Evolutionary conservation across 768 basidiomycete species (phyloP).

Genomic region (Sporobolomyces pararoseus): DNA sequence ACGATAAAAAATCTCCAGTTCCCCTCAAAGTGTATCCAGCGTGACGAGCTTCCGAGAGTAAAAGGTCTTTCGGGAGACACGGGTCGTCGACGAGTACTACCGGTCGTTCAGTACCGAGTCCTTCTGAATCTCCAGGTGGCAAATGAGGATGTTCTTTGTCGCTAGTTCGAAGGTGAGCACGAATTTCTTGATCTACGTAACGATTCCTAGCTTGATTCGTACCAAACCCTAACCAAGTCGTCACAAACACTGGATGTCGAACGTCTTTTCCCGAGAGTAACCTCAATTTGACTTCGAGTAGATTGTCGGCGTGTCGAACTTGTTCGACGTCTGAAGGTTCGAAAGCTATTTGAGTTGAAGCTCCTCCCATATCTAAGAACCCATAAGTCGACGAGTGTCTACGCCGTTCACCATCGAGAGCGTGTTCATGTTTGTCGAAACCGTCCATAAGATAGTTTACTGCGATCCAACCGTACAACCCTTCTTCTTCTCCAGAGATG

Average conservation of each 20-base stretch:
- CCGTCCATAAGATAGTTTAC: conserved; percentile 99
- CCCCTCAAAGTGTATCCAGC: conserved; percentile 67
- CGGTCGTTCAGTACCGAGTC: conserved; percentile 23
- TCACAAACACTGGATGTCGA: conserved; percentile 88
- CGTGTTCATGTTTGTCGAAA: conserved; percentile 56
- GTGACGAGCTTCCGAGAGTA: conserved; percentile 59
- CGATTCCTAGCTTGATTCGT: conserved; percentile 95
- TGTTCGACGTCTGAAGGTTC: conserved; percentile 67
- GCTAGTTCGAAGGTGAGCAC: conserved; percentile 28
- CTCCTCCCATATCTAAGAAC: conserved; percentile 98
- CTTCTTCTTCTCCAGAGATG: conserved; percentile 97
- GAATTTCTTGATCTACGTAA: conserved; percentile 69
- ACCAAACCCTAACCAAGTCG: conserved; percentile 97
- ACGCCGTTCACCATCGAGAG: conserved; percentile 49
- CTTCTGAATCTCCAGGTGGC: conserved; percentile 18
- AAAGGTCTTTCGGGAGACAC: conserved; percentile 76
- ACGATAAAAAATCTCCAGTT: conserved; percentile 84
- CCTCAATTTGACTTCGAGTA: conserved; percentile 75
- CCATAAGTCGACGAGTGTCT: conserved; percentile 80
- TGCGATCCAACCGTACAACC: conserved; percentile 96
- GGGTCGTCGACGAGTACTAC: conserved; percentile 66
- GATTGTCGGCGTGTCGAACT: conserved; percentile 56
- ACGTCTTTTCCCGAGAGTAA: conserved; percentile 81
- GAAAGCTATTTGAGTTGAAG: conserved; percentile 97
- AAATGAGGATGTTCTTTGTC: conserved; percentile 26